Evolutionary conservation across 176 grass and related monocot species (phyloP), one percentile per base, ranked within the genome.

Genomic region (Pharus latifolius): DNA sequence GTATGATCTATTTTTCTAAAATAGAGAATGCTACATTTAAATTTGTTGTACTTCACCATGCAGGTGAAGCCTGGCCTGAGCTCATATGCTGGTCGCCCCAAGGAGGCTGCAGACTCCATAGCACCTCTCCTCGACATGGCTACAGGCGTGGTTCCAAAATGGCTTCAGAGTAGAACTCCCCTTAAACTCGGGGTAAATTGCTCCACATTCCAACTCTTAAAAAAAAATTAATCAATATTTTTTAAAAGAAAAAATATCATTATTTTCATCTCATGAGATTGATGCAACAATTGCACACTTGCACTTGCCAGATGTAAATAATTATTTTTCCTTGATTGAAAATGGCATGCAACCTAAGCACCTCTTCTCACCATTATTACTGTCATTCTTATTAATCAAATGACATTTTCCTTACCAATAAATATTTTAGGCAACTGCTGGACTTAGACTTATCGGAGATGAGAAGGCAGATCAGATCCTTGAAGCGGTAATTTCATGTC

Each of bases 381-480:
- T n/a, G n/a, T n/a, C n/a, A n/a, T n/a, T n/a, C n/a, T n/a, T n/a
- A n/a, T 23, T 5, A 23, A 11, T 50, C n/a, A n/a, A n/a, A n/a
- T n/a, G n/a, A n/a, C n/a, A n/a, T n/a, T n/a, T n/a, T n/a, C 30
- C 16, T 40, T 17, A 20, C 25, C 53, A 34, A 49, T n/a, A 12
- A 47, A 13, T 19, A 19, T 63, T 40, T 38, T 46, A 88, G 80
- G 79, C 75, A 26, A 79, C 75, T 23, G 85, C 80, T 60, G 85
- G 81, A 12, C 56, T 88, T 17, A 63, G 76, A 25, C 66, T 70
- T 38, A 26, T 88, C 30, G 85, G 85, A 58, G 58, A 58, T 29
- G 75, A 83, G 18, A 69, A 83, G 49, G 74, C 65, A 7, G 75
- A 80, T 38, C 29, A 88, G 53, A 88, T 88, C 52, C 63, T 88